phyloP scores from a whole-genome alignment of 1,139 yeast species.

The Geotrichum candidum region DNA sequence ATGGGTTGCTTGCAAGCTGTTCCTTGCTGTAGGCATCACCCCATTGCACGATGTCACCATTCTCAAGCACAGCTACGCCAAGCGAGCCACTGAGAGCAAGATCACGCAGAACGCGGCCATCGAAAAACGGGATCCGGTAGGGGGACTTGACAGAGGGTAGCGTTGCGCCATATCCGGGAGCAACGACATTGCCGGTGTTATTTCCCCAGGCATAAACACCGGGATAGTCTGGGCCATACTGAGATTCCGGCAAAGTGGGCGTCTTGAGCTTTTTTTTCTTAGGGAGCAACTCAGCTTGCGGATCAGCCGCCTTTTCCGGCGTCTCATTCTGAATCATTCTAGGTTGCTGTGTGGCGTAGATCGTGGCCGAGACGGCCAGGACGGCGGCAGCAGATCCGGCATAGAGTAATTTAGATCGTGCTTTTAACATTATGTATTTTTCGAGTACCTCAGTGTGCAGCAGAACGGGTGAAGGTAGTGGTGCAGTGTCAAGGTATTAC shows the following conservation, averaged over 20 bases:
- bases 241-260: constrained; percentile 1
- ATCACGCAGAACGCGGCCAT: constrained; percentile 52
- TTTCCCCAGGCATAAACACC: constrained; percentile 54
- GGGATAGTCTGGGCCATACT: constrained; percentile 30
- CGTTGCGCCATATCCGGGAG: constrained; percentile 28
- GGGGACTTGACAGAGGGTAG: constrained; percentile 46
- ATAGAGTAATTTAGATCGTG: constrained; percentile 1
- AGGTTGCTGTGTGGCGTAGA: not conserved
- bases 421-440: constrained; percentile 3
- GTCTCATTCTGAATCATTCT: constrained; percentile 9
- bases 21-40: constrained; percentile 36
- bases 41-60: constrained; percentile 77
- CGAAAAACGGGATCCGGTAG: constrained; percentile 56
- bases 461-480: not conserved
- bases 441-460: not conserved
- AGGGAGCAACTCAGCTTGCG: not conserved
- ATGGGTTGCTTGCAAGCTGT: constrained; percentile 16
- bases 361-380: constrained; percentile 1
- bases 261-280: constrained; percentile 4
- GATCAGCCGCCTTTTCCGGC: not conserved
- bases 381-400: constrained; percentile 8
- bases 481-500: not conserved
- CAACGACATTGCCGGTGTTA: constrained; percentile 41
- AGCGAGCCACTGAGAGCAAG: constrained; percentile 50
- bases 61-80: constrained; percentile 57